Evolutionary conservation across 73 alveolate species (phyloP).

Genomic region (Paramecium biaurelia): DNA sequence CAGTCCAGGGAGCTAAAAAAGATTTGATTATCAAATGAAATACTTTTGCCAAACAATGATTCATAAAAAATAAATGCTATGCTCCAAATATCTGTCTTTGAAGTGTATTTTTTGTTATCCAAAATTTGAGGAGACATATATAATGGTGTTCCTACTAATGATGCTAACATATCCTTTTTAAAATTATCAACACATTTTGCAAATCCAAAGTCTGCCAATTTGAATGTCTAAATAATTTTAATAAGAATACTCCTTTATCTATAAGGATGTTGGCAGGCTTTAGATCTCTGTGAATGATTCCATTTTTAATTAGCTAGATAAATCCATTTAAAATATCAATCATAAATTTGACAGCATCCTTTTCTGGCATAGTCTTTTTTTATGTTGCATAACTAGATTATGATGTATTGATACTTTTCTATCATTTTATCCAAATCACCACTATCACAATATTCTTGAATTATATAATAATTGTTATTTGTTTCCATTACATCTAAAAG

Average conservation of each 20-base stretch:
- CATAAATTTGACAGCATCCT: conserved; percentile 57
- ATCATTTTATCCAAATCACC: conserved; percentile 54
- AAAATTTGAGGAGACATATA: conserved; percentile 90
- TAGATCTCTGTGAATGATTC: conserved; percentile 65
- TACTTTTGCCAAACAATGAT: conserved; percentile 45
- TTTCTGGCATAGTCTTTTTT: conserved; percentile 45
- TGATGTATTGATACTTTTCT: not conserved
- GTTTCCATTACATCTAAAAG: conserved; percentile 61
- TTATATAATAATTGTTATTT: conserved; percentile 53
- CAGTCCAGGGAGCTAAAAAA: conserved; percentile 49
- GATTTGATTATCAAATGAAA: not conserved
- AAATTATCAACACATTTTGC: conserved; percentile 65
- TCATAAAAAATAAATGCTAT: conserved; percentile 94
- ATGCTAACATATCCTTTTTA: conserved; percentile 41
- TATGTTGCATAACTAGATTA: not conserved
- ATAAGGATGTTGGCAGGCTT: conserved; percentile 64
- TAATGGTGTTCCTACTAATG: conserved; percentile 74
- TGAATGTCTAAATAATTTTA: conserved; percentile 9
- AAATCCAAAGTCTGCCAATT: conserved; percentile 68
- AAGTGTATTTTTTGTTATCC: conserved; percentile 83
- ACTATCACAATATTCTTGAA: conserved; percentile 61
- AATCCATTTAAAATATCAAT: conserved; percentile 63
- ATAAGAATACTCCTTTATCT: conserved; percentile 45
- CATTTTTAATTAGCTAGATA: conserved; percentile 49
- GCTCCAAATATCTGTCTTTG: conserved; percentile 96